These are phyloP conservation scores for Ehretia macrophylla DNA, from an alignment of 257 asterid species.

Conservation along the genomic window DNA sequence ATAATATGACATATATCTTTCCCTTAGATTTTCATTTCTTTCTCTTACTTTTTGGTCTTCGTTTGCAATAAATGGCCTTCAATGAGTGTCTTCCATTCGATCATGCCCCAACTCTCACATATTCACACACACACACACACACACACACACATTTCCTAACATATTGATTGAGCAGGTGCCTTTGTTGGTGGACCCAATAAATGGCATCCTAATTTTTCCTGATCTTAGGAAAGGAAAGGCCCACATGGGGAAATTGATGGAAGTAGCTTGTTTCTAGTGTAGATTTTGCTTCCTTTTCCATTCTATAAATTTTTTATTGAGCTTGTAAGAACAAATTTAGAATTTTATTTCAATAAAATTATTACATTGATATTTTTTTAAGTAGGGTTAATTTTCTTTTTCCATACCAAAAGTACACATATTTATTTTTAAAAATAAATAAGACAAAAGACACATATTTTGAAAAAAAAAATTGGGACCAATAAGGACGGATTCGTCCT, in stretches of 20 bases:
- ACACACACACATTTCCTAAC: slow-evolving; percentile 4
- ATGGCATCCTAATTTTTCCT: slow-evolving; percentile 20
- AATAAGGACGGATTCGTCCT: too few relatives aligned
- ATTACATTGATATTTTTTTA: too few relatives aligned
- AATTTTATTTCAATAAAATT: too few relatives aligned
- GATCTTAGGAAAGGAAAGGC: slow-evolving; percentile 18
- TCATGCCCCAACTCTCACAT: neutral
- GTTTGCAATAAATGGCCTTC: neutral
- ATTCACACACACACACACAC: neutral
- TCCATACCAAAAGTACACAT: too few relatives aligned
- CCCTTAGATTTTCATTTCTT: neutral
- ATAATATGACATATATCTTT: too few relatives aligned
- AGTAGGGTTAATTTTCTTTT: too few relatives aligned
- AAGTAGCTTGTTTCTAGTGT: slow-evolving; percentile 13
- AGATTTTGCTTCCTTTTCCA: slow-evolving; percentile 10
- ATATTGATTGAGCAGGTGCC: slow-evolving; percentile 26
- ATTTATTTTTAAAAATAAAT: too few relatives aligned
- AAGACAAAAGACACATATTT: too few relatives aligned
- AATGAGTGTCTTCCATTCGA: neutral
- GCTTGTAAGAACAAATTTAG: too few relatives aligned
- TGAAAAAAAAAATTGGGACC: too few relatives aligned
- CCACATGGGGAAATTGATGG: slow-evolving; percentile 15
- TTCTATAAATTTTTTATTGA: too few relatives aligned
- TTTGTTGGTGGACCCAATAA: slow-evolving; percentile 31
- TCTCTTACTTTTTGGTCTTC: slow-evolving; percentile 5